phyloP scores from a whole-genome alignment of 768 basidiomycete species.

The Gelatoporia subvermispora region DNA sequence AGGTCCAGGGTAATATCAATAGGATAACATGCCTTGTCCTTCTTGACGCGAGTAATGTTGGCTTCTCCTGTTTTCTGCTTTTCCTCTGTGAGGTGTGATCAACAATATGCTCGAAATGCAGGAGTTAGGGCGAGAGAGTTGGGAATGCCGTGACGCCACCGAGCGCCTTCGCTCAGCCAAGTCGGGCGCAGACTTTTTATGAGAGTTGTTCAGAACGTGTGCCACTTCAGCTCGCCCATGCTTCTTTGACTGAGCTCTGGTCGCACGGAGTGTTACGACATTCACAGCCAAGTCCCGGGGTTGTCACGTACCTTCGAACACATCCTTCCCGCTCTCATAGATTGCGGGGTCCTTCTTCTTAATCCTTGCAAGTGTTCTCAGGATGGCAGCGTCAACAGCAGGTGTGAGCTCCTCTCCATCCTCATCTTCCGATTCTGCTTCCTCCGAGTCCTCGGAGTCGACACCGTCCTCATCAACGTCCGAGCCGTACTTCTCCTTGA shows the following conservation, averaged over 20 bases:
- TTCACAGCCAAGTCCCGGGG: neutral
- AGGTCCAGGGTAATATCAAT: neutral
- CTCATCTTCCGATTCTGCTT: conserved; percentile 84
- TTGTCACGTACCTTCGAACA: conserved; percentile 69
- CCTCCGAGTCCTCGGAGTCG: conserved; percentile 61
- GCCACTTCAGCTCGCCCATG: too few relatives aligned
- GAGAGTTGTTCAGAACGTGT: too few relatives aligned
- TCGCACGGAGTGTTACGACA: neutral
- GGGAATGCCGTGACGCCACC: too few relatives aligned
- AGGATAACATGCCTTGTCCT: conserved; percentile 45
- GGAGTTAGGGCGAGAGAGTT: too few relatives aligned
- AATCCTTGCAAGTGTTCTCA: conserved; percentile 85
- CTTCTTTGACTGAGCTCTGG: too few relatives aligned
- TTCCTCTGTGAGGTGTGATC: conserved; percentile 49
- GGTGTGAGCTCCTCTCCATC: conserved; percentile 94
- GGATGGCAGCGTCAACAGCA: conserved; percentile 88
- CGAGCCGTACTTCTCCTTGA: conserved; percentile 85
- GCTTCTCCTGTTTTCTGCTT: conserved; percentile 41
- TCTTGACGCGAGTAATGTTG: conserved; percentile 21
- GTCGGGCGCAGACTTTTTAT: too few relatives aligned
- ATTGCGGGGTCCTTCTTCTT: conserved; percentile 79
- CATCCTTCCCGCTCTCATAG: conserved; percentile 62
- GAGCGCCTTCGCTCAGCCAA: neutral
- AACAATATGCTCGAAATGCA: too few relatives aligned
- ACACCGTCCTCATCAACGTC: conserved; percentile 54